Conservation (phyloP, 2,329 filamentous ascomycete genomes). For the Onygenales sp. region DNA sequence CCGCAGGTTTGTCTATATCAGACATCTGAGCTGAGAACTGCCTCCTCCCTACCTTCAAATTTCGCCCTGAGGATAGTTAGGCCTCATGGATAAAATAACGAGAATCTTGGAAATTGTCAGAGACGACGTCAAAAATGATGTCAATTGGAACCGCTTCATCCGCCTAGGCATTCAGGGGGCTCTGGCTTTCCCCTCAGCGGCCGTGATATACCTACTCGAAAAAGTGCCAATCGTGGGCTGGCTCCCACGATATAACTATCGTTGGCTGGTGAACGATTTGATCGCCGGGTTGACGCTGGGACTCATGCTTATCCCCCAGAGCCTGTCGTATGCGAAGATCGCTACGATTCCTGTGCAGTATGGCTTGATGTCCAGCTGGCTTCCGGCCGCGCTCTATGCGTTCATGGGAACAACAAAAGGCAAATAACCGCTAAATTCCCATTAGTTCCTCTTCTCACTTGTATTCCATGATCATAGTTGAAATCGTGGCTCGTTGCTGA, state of each 20-base stretch:
- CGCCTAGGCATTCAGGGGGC: constrained; percentile 17
- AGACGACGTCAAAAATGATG: constrained; percentile 12
- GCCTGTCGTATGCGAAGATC: constrained; percentile 52
- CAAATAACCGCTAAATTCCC: constrained; percentile 15
- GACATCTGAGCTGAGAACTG: no score
- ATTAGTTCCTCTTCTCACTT: background rate
- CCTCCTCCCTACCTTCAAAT: no score
- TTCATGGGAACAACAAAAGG: constrained; percentile 55
- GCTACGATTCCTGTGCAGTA: constrained; percentile 53
- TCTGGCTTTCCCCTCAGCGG: constrained; percentile 41
- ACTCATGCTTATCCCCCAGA: constrained; percentile 52
- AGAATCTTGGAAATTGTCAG: constrained; percentile 11
- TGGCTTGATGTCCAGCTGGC: constrained; percentile 51
- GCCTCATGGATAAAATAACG: constrained; percentile 7
- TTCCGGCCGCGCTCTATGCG: constrained; percentile 48
- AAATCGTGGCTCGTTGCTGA: constrained; percentile 1
- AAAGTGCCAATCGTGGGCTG: constrained; percentile 55
- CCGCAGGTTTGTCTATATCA: no score
- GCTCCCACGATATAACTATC: constrained; percentile 51
- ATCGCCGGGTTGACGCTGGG: constrained; percentile 54
- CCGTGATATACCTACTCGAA: constrained; percentile 47
- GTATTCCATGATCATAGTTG: background rate
- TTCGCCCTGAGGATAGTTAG: no score
- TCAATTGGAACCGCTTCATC: constrained; percentile 14
- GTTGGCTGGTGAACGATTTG: constrained; percentile 53